Conservation (phyloP, 2,329 filamentous ascomycete genomes). For the Hypoxylon rubiginosum region DNA sequence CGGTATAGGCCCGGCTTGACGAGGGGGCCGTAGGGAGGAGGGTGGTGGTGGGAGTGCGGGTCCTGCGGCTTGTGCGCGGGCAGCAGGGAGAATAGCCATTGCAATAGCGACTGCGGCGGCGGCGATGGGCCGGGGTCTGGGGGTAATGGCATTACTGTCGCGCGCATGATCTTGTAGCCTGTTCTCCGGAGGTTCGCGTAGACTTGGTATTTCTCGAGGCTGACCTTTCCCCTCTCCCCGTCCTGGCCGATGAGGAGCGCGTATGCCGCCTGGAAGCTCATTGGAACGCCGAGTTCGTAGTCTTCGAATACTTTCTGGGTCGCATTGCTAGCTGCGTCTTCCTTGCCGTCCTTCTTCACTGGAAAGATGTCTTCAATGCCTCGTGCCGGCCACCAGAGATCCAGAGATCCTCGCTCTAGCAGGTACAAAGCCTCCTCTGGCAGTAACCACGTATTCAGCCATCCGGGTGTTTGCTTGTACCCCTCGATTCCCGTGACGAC, state of each 20-base stretch:
- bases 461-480: conserved; percentile 65
- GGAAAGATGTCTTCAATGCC: conserved; percentile 65
- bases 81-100: conserved; percentile 68
- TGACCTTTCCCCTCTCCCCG: conserved; percentile 69
- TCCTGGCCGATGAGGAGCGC: conserved; percentile 83
- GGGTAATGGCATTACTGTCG: conserved; percentile 58
- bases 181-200: conserved; percentile 86
- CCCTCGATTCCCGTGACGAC: conserved; percentile 64
- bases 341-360: conserved; percentile 47
- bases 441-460: conserved; percentile 81
- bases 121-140: conserved; percentile 33
- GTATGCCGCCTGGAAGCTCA: conserved; percentile 93
- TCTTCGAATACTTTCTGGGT: conserved; percentile 53
- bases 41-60: conserved; percentile 22
- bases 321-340: conserved; percentile 43
- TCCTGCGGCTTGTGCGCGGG: conserved; percentile 38
- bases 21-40: conserved; percentile 67
- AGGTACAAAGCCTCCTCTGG: conserved; percentile 94
- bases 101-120: conserved; percentile 57
- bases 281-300: conserved; percentile 77
- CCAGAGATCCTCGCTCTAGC: conserved; percentile 87
- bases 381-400: conserved; percentile 83
- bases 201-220: conserved; percentile 86
- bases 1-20: conserved; percentile 75
- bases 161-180: conserved; percentile 85